Evolutionary conservation across 2,329 filamentous ascomycete species (phyloP).

Genomic region (Fusarium oxysporum): DNA sequence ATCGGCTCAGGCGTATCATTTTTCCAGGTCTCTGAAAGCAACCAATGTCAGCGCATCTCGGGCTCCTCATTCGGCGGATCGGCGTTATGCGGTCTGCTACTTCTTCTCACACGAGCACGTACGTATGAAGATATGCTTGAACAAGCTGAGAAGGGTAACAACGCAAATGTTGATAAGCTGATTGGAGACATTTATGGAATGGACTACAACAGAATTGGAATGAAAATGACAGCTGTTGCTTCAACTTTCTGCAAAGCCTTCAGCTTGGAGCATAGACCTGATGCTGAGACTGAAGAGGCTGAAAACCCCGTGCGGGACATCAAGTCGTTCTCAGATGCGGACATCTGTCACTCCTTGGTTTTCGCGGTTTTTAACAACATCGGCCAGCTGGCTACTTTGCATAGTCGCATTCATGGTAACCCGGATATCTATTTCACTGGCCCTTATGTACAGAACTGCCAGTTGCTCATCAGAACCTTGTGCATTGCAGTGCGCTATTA

Average conservation of each 20-base stretch:
- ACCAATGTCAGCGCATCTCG: conserved; percentile 88
- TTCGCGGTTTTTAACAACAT: conserved; percentile 99
- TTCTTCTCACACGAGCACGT: conserved; percentile 86
- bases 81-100: conserved; percentile 95
- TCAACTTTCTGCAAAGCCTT: conserved; percentile 98
- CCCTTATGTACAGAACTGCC: conserved; percentile 93
- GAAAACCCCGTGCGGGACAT: conserved; percentile 61
- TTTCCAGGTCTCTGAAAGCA: conserved; percentile 93
- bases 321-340: conserved; percentile 75
- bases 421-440: conserved; percentile 97
- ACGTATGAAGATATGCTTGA: conserved; percentile 98
- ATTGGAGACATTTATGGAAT: conserved; percentile 98
- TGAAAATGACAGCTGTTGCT: conserved; percentile 95
- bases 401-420: conserved; percentile 93
- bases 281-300: conserved; percentile 78
- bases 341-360: conserved; percentile 89
- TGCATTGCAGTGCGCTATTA: conserved; percentile 36
- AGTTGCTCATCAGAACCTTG: conserved; percentile 96
- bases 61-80: conserved; percentile 95
- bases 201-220: conserved; percentile 93
- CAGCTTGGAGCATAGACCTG: conserved; percentile 85
- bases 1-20: conserved; percentile 97
- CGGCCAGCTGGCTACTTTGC: conserved; percentile 94
- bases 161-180: conserved; percentile 92
- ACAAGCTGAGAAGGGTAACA: conserved; percentile 91